Evolutionary conservation across 192 early-diverging fungal species (phyloP).

Genomic region (Backusella westeae): DNA sequence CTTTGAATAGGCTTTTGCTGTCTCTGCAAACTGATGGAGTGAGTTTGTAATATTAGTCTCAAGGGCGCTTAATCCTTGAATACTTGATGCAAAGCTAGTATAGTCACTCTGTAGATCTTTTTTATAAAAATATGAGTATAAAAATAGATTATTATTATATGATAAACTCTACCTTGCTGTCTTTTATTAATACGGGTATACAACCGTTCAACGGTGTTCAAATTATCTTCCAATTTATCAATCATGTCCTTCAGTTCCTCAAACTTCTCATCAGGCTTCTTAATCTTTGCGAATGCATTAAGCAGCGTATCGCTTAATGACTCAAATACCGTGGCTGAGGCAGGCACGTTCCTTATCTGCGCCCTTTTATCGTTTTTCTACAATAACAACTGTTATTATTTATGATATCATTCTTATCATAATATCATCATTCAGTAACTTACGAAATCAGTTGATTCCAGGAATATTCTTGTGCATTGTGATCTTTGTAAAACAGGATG

Average conservation of each 20-base stretch:
- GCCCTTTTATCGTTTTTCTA: slow-evolving; percentile 45
- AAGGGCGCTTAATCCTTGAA: slow-evolving; percentile 74
- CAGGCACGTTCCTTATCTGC: slow-evolving; percentile 40
- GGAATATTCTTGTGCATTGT: slow-evolving; percentile 70
- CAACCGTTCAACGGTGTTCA: slow-evolving; percentile 82
- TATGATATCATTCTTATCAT: neutral
- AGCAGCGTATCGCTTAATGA: slow-evolving; percentile 81
- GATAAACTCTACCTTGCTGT: slow-evolving; percentile 53
- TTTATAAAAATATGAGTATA: neutral
- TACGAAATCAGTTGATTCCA: slow-evolving; percentile 82
- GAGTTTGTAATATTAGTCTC: slow-evolving; percentile 84
- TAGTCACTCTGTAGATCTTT: slow-evolving; percentile 78
- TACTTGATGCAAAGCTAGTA: slow-evolving; percentile 72
- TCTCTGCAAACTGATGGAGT: slow-evolving; percentile 74
- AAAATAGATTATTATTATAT: neutral
- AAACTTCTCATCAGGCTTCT: slow-evolving; percentile 85
- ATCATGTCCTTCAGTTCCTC: slow-evolving; percentile 78
- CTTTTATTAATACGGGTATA: slow-evolving; percentile 73
- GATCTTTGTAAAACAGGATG: slow-evolving; percentile 81
- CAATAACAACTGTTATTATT: neutral
- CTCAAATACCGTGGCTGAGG: slow-evolving; percentile 67
- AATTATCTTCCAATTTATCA: slow-evolving; percentile 83
- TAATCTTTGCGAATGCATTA: slow-evolving; percentile 89
- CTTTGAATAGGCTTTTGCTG: slow-evolving; percentile 63
- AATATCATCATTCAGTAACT: neutral